Conservation (phyloP, 1,139 yeast genomes). For the Debaryomycetaceae sp. region DNA sequence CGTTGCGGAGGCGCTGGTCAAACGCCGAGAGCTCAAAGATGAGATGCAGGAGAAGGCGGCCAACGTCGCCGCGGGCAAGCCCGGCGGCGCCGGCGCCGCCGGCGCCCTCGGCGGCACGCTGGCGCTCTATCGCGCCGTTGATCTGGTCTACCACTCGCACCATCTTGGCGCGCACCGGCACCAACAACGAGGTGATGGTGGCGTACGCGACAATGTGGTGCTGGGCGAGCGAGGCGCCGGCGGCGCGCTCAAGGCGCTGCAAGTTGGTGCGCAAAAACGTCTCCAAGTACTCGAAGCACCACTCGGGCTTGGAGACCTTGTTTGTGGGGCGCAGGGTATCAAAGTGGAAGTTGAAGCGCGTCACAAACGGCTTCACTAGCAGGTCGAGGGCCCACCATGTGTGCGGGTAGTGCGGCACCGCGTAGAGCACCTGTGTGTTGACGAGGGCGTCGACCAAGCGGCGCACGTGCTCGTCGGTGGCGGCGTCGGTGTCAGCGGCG, state of each 20-base stretch:
- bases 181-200: constrained; percentile 51
- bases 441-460: constrained; percentile 20
- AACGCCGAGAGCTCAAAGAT: constrained; percentile 56
- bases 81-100: constrained; percentile 8
- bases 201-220: constrained; percentile 39
- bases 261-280: constrained; percentile 46
- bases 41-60: constrained; percentile 55
- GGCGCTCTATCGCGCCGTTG: constrained; percentile 22
- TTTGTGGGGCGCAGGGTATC: constrained; percentile 54
- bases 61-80: constrained; percentile 15
- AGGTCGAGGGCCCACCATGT: constrained; percentile 58
- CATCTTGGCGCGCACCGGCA: constrained; percentile 49
- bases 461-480: neutral
- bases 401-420: constrained; percentile 34
- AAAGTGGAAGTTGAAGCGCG: constrained; percentile 75
- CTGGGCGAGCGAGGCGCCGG: constrained; percentile 20
- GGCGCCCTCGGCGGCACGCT: constrained; percentile 12
- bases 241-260: constrained; percentile 28
- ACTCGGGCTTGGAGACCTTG: constrained; percentile 72
- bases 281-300: constrained; percentile 60
- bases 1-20: constrained; percentile 50
- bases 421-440: constrained; percentile 32
- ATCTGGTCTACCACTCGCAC: constrained; percentile 21
- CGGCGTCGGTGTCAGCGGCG: constrained; percentile 1
- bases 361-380: constrained; percentile 51